Base-by-base conservation (phyloP, 2,329 filamentous ascomycete species). In the Xylaria sp. region DNA sequence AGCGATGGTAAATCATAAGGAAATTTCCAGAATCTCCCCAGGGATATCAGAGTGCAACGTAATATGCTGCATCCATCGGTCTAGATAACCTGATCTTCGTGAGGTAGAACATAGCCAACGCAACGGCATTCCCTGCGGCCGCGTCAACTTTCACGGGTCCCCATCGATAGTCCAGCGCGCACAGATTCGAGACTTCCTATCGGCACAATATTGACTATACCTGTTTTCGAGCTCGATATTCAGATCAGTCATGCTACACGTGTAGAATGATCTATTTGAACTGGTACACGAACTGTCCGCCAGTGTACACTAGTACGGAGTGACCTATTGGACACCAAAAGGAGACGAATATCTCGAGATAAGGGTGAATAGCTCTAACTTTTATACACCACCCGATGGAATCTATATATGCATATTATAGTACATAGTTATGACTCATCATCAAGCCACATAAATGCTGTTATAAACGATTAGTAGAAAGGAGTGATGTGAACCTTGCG, bases 381-480 rank as follows among this genome's bases (percentile, higher is more conserved):
- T 68, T 68, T 37, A 46, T 65, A 63, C 55, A 28, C 34, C 55
- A 25, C 44, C 44, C 25, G n/a, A 25, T 52, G 3, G 18, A 69
- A 28, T 57, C 50, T 66, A 63, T 66, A 57, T 50, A 69, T 65
- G 58, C n/a, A 54, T 64, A 5, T 46, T 62, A 63, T 70, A 44
- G 10, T 65, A 64, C 57, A 62, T 48, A 55, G 25, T 37, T 50
- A 46, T 37, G 52, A 23, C 51, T 55, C 28, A 23, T 48, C 15
- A 23, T 50, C 48, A 20, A 63, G 58, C 6, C 62, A 60, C 52
- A 41, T 28, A 23, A n/a, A 39, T 18, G 58, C 41, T 50, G 25
- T 57, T 55, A 15, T 10, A 13, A 37, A 44, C 15, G 51, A 25
- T 39, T 20, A 23, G 39, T 25, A 63, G 15, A 32, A 51, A 20